A percentile compares a stretch with the other conserved stretches of the same genome.
phyloP scores from a whole-genome alignment of 345 rosid species.

The Pugionium cornutum region DNA sequence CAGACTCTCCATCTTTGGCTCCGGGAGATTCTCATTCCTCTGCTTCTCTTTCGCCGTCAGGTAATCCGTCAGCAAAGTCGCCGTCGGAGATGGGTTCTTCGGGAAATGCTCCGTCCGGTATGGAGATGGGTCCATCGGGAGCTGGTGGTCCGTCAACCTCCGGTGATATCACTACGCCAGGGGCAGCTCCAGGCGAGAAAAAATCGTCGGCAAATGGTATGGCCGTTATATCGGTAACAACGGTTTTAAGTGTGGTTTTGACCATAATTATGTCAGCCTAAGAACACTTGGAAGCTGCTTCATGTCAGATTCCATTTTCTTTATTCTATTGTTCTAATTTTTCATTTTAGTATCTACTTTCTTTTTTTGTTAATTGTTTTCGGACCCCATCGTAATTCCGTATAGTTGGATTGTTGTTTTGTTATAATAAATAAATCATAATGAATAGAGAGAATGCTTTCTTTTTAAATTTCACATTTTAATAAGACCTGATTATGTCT shows the following conservation, averaged over 20 bases:
- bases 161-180: constrained; percentile 32
- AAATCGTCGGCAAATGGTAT: constrained; percentile 30
- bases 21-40: constrained; percentile 29
- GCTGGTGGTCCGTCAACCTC: constrained; percentile 16
- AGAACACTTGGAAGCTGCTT: constrained; percentile 24
- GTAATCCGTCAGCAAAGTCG: constrained; percentile 1
- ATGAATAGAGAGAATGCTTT: not conserved
- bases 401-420: constrained; percentile 30
- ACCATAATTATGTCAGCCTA: constrained; percentile 18
- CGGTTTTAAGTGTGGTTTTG: constrained; percentile 22
- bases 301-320: constrained; percentile 26
- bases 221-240: constrained; percentile 28
- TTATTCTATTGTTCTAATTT: constrained; percentile 12
- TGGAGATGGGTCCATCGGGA: constrained; percentile 21
- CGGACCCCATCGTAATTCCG: constrained; percentile 11
- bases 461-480: too few species aligned
- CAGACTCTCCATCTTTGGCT: constrained; percentile 22
- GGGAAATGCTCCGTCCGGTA: constrained; percentile 21
- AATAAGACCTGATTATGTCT: too few species aligned
- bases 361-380: not conserved
- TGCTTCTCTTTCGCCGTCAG: constrained; percentile 11
- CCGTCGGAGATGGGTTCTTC: constrained; percentile 18
- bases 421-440: constrained; percentile 22
- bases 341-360: constrained; percentile 15
- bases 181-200: constrained; percentile 18